Base-by-base conservation (phyloP, 2,329 filamentous ascomycete genomes). In the Ophiostoma montium region DNA sequence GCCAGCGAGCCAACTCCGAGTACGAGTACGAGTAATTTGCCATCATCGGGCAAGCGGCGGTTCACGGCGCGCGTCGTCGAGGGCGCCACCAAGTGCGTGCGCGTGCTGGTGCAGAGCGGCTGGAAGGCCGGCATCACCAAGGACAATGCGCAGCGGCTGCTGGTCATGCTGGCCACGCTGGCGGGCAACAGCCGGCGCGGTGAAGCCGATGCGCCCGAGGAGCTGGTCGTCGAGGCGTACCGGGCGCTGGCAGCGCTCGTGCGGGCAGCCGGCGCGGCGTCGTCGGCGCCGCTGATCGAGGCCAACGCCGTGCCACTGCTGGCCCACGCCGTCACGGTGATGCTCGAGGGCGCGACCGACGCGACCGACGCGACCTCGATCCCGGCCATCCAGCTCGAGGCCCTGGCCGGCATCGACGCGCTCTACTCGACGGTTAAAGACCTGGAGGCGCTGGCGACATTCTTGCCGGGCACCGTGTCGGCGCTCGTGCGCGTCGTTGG, bases 401-500 rank as follows among this genome's bases (percentile, higher is more conserved):
- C 87, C 6, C 67, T 86, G 3, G 63, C 69, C 12, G 78, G 84
- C 7, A 61, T 95, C 2, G 66, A 75, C 46, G 67, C 75, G 1
- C 66, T 92, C 8, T 76, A 80, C 55, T 59, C 63, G 7, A 76
- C 78, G 19, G 71, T 95, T 39, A 78, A 74, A 47, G 83, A 92
- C 57, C 75, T 75, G 43, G 75, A 84, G n/a, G 78, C 85, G 2
- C 69, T 94, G 50, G 86, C 87, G 10, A 89, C 78, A 53, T 92
- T 98, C 59, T 71, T 96, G 38, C 92, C 94, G 0, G 87, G 89
- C 10, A 86, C 86, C 0, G 77, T 95, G 0, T 96, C 92, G 3
- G 78, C 80, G 1, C 67, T 98, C 21, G 81, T 84, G 2, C 89
- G 83, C 58, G 68, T 87, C 0, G 66, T 94, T 46, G 82, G 84